Conservation (phyloP, 805 yeast genomes). For the Suhomyces kilbournensis region DNA sequence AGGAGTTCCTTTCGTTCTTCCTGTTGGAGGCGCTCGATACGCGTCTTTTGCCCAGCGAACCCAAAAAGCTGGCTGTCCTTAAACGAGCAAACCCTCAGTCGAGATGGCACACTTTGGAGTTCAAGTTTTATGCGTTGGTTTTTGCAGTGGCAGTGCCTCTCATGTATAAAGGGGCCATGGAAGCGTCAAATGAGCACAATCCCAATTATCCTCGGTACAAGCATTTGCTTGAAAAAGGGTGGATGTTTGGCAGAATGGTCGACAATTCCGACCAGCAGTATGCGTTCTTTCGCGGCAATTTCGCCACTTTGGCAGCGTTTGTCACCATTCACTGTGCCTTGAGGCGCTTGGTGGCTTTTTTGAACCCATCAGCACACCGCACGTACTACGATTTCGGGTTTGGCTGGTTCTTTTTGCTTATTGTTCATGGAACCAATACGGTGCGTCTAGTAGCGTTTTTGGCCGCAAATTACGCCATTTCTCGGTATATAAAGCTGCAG, state of each 20-base stretch:
- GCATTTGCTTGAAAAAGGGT: constrained; percentile 68
- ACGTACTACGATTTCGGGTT: constrained; percentile 68
- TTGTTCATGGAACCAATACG: constrained; percentile 77
- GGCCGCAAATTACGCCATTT: constrained; percentile 49
- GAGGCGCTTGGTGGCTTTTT: constrained; percentile 36
- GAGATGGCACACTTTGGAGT: constrained; percentile 77
- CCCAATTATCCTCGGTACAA: constrained; percentile 67
- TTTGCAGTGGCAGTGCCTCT: constrained; percentile 74
- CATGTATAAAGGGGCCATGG: constrained; percentile 79
- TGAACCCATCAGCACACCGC: constrained; percentile 31
- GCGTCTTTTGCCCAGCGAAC: constrained; percentile 42
- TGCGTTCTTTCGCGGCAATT: constrained; percentile 78
- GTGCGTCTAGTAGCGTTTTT: constrained; percentile 62
- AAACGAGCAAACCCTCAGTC: constrained; percentile 41
- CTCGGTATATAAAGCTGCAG: constrained; percentile 34
- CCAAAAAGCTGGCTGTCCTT: constrained; percentile 29
- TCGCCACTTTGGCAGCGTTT: constrained; percentile 58
- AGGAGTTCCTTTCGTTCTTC: constrained; percentile 35
- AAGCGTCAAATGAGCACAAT: constrained; percentile 71
- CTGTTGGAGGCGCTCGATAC: constrained; percentile 52
- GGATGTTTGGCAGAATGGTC: constrained; percentile 87
- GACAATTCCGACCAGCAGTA: constrained; percentile 93
- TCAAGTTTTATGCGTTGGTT: constrained; percentile 59
- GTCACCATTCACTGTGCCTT: constrained; percentile 52
- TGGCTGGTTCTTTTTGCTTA: constrained; percentile 65